These are phyloP conservation scores for Spongospora subterranea DNA, from an alignment of 208 protist species.

Conservation along the genomic window DNA sequence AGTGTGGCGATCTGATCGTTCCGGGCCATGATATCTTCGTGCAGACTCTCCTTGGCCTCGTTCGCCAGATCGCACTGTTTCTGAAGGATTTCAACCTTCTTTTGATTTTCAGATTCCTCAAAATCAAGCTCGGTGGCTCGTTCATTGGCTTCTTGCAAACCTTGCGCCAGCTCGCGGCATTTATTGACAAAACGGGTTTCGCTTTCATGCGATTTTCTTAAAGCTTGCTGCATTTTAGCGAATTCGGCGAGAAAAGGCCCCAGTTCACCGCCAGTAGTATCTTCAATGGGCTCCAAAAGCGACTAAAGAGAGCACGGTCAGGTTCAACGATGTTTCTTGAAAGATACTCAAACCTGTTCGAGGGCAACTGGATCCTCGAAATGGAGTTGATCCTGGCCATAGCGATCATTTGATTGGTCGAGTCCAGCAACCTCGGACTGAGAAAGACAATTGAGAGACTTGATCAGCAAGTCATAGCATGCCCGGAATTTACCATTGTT, in stretches of 20 bases:
- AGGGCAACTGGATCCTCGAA: constrained; percentile 21
- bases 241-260: constrained; percentile 6
- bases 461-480: no score
- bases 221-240: constrained; percentile 53
- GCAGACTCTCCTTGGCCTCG: background rate
- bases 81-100: constrained; percentile 39
- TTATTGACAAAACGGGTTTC: constrained; percentile 40
- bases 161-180: constrained; percentile 51
- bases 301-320: background rate
- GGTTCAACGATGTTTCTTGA: background rate
- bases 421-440: no score
- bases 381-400: no score
- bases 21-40: background rate
- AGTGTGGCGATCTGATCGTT: background rate
- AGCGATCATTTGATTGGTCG: no score
- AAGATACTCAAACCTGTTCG: background rate
- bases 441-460: no score
- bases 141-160: constrained; percentile 31
- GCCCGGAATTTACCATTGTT: no score
- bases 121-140: constrained; percentile 8
- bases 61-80: background rate
- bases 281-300: constrained; percentile 3
- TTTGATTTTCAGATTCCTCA: background rate
- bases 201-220: constrained; percentile 32
- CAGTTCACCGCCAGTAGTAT: constrained; percentile 25